Conservation (phyloP, 352 stramenopile species). For the Globisporangium iwayamae region DNA sequence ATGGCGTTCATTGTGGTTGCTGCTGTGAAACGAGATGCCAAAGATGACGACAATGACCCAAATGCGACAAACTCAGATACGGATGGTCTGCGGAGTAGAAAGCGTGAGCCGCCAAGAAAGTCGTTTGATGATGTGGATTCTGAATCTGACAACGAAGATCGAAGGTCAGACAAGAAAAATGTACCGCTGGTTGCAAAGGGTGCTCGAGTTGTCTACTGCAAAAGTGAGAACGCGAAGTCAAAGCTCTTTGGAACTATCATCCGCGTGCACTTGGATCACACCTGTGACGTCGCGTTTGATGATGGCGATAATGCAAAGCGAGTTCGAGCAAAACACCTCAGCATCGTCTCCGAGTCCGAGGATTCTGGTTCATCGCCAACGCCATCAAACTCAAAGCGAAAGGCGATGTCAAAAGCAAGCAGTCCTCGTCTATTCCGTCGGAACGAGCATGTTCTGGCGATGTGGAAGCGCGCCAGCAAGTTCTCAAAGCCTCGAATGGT, state of each 20-base stretch:
- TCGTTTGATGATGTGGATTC: too few relatives aligned
- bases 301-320: conserved; percentile 43
- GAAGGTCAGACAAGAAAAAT: neutral
- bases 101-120: neutral
- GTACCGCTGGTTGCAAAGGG: conserved; percentile 19
- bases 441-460: conserved; percentile 29
- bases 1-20: conserved; percentile 21
- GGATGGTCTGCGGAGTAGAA: neutral
- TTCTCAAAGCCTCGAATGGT: conserved; percentile 30
- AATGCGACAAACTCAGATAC: neutral
- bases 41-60: neutral
- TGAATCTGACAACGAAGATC: neutral
- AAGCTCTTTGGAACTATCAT: conserved; percentile 29
- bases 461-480: conserved; percentile 38
- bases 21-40: neutral
- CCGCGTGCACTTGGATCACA: conserved; percentile 46
- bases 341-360: conserved; percentile 30
- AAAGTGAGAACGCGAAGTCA: conserved; percentile 26
- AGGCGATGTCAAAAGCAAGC: conserved; percentile 1
- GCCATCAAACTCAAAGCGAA: neutral
- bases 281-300: conserved; percentile 58
- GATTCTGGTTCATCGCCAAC: conserved; percentile 18
- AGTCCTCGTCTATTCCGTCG: conserved; percentile 20
- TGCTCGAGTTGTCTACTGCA: conserved; percentile 34
- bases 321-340: conserved; percentile 24